phyloP scores from a whole-genome alignment of 306 rosid species.

The Nissolia schottii region DNA sequence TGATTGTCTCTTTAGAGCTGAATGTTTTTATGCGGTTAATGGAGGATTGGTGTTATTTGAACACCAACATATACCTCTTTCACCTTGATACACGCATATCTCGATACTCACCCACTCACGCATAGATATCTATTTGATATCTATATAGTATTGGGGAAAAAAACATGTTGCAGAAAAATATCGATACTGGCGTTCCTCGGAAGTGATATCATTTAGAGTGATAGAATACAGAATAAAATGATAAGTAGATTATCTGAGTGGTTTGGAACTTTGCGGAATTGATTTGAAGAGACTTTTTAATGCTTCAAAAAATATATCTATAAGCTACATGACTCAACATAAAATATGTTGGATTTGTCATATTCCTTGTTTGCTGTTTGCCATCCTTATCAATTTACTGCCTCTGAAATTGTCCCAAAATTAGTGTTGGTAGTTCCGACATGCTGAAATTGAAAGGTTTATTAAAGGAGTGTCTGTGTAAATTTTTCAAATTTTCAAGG shows the following conservation, averaged over 20 bases:
- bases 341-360: not conserved
- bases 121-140: too few relatives aligned
- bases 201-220: not conserved
- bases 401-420: not conserved
- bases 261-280: not conserved
- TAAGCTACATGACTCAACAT: not conserved
- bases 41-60: not conserved
- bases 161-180: too few relatives aligned
- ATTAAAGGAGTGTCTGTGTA: not conserved
- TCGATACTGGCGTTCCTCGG: too few relatives aligned
- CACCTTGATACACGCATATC: too few relatives aligned
- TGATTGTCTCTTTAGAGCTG: not conserved
- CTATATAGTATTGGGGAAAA: too few relatives aligned
- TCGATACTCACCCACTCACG: too few relatives aligned
- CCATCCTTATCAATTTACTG: not conserved
- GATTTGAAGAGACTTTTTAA: not conserved
- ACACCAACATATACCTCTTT: too few relatives aligned
- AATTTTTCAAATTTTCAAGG: not conserved
- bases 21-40: not conserved
- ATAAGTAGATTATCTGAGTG: not conserved
- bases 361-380: not conserved
- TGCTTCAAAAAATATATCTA: slow-evolving; percentile 8
- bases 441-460: slow-evolving; percentile 11
- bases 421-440: not conserved
- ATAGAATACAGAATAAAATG: slow-evolving; percentile 8